Evolutionary conservation across 306 rosid species (phyloP).

Genomic region (Urtica urens): DNA sequence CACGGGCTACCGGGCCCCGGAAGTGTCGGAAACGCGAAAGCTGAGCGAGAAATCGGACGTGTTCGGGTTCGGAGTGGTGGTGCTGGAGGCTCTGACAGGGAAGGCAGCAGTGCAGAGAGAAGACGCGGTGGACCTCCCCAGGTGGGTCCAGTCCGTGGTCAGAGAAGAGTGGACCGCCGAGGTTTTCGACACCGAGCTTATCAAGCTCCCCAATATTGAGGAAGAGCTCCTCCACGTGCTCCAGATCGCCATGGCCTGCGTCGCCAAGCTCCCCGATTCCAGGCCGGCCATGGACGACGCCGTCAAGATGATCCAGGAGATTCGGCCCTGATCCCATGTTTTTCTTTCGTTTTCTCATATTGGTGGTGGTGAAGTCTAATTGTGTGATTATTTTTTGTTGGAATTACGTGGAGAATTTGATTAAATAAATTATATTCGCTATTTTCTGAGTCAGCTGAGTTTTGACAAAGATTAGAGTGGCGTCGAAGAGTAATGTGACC

Average conservation of each 20-base stretch:
- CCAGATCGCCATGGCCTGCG: constrained; percentile 91
- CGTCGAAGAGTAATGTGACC: too few species aligned
- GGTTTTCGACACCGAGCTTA: constrained; percentile 84
- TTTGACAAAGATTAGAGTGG: too few species aligned
- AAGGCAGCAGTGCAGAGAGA: constrained; percentile 68
- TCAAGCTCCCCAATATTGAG: constrained; percentile 62
- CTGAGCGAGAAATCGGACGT: constrained; percentile 59
- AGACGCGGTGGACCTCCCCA: constrained; percentile 71
- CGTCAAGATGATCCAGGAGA: constrained; percentile 57
- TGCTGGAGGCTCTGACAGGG: constrained; percentile 85
- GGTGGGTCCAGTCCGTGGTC: constrained; percentile 85
- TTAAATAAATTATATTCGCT: too few species aligned
- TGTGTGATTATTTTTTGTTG: too few species aligned
- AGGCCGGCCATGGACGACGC: constrained; percentile 84
- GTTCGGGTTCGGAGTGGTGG: constrained; percentile 74
- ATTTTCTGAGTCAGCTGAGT: too few species aligned
- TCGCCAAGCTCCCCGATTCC: constrained; percentile 49
- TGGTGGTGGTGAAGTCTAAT: too few species aligned
- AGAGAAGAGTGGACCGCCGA: constrained; percentile 97
- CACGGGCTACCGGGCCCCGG: constrained; percentile 69
- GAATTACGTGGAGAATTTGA: too few species aligned
- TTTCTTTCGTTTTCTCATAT: too few species aligned
- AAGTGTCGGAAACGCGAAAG: constrained; percentile 65
- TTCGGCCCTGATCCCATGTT: too few species aligned
- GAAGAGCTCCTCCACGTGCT: constrained; percentile 93